These are phyloP conservation scores for Tephrocybe sp. DNA, from an alignment of 768 basidiomycete genomes.

Conservation along the genomic window DNA sequence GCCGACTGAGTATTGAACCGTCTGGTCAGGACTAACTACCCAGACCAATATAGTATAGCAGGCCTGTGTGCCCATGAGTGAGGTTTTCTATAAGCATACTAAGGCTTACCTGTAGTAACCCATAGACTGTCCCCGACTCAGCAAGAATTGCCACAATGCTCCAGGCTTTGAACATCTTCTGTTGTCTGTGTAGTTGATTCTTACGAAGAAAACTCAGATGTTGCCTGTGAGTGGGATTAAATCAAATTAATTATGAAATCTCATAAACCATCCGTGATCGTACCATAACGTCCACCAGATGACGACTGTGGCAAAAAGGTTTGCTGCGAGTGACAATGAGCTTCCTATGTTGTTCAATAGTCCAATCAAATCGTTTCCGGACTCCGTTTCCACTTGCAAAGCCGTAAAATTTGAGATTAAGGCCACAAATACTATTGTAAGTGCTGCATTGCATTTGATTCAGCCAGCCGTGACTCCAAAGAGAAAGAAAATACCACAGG, in stretches of 20 bases:
- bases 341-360: background rate
- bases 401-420: too few relatives aligned
- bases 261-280: too few relatives aligned
- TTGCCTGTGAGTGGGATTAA: background rate
- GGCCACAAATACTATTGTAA: background rate
- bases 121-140: background rate
- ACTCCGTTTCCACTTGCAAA: too few relatives aligned
- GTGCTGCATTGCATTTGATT: background rate
- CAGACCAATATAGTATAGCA: too few relatives aligned
- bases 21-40: too few relatives aligned
- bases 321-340: background rate
- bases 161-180: background rate
- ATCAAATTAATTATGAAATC: too few relatives aligned
- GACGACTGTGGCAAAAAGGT: background rate
- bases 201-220: background rate
- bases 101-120: background rate
- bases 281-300: background rate
- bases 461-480: too few relatives aligned
- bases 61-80: too few relatives aligned
- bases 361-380: too few relatives aligned
- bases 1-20: too few relatives aligned
- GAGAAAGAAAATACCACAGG: background rate
- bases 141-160: background rate
- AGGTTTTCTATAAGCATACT: too few relatives aligned
- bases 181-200: background rate